phyloP scores from a whole-genome alignment of 192 early-diverging fungal species.

The Coemansia reversa region DNA sequence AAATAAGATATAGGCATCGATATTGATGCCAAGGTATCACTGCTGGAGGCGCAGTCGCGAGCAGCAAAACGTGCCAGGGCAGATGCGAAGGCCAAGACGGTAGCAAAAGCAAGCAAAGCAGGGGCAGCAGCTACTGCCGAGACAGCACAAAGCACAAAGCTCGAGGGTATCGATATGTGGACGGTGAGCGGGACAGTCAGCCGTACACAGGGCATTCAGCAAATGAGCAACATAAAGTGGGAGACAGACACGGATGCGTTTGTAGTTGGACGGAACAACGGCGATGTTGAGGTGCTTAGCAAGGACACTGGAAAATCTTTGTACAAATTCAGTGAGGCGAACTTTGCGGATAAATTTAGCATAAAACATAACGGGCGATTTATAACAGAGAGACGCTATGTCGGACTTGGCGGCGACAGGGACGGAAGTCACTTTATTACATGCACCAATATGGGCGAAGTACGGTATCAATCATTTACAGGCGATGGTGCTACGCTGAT shows the following conservation, averaged over 20 bases:
- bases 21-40: conserved; percentile 44
- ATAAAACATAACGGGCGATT: conserved; percentile 30
- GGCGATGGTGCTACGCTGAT: conserved; percentile 13
- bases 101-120: conserved; percentile 19
- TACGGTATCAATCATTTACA: conserved; percentile 35
- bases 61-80: conserved; percentile 42
- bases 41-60: conserved; percentile 42
- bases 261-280: conserved; percentile 38
- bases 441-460: conserved; percentile 46
- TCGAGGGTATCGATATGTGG: conserved; percentile 25
- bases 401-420: conserved; percentile 23
- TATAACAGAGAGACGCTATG: conserved; percentile 24
- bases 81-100: conserved; percentile 42
- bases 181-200: conserved; percentile 28
- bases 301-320: conserved; percentile 15
- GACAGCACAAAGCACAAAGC: conserved; percentile 8
- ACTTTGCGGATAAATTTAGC: conserved; percentile 17
- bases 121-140: conserved; percentile 3
- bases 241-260: conserved; percentile 11
- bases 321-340: conserved; percentile 19
- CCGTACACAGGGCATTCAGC: conserved; percentile 26
- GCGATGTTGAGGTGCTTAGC: conserved; percentile 28
- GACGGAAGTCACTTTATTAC: conserved; percentile 18
- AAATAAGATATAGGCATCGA: conserved; percentile 13
- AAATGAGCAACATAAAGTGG: conserved; percentile 22